Evolutionary conservation across 2,329 filamentous ascomycete genomes (phyloP).

Genomic region (Colletotrichum phormii): DNA sequence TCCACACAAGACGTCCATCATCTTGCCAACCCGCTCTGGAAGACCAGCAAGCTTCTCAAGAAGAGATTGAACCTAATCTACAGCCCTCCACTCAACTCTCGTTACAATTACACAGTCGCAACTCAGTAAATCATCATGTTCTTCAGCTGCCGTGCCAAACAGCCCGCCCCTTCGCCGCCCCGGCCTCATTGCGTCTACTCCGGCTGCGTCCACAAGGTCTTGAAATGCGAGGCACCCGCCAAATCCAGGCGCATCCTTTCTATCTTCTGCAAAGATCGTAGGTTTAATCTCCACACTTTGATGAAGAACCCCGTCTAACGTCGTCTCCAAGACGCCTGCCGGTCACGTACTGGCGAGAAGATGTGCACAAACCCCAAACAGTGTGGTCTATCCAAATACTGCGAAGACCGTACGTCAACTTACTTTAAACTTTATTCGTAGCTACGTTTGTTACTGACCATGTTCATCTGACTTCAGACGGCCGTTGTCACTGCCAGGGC

Average conservation of each 20-base stretch:
- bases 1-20: neutral
- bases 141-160: slow-evolving; percentile 34
- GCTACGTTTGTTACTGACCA: neutral
- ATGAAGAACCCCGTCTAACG: neutral
- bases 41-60: neutral
- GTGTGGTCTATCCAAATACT: slow-evolving; percentile 29
- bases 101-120: neutral
- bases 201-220: slow-evolving; percentile 24
- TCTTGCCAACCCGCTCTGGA: neutral
- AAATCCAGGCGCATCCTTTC: slow-evolving; percentile 19
- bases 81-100: neutral
- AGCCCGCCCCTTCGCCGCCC: neutral
- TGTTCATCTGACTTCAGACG: slow-evolving; percentile 1
- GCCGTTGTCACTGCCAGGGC: slow-evolving; percentile 30
- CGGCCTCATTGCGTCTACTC: slow-evolving; percentile 22
- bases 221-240: slow-evolving; percentile 33
- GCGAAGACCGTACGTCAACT: slow-evolving; percentile 34
- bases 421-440: neutral
- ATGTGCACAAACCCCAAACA: slow-evolving; percentile 37
- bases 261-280: slow-evolving; percentile 38
- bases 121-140: slow-evolving; percentile 20
- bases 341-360: slow-evolving; percentile 31
- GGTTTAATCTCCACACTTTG: neutral
- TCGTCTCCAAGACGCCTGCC: slow-evolving; percentile 34
- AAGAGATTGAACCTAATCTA: too few species aligned